Conservation (phyloP, 1,284 basidiomycete species). For the Ceratobasidium sp. region DNA sequence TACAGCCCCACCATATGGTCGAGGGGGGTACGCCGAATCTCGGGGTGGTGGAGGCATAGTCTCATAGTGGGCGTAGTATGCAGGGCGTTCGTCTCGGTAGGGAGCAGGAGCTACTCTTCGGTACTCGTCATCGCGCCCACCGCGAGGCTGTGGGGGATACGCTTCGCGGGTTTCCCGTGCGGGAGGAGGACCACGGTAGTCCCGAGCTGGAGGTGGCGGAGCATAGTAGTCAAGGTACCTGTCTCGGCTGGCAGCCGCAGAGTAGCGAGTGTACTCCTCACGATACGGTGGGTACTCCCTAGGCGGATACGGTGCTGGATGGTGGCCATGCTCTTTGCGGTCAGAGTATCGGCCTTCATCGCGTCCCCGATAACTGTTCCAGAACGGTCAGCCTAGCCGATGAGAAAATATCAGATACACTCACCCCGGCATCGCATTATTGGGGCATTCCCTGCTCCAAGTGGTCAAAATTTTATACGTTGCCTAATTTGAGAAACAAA, state of each 20-base stretch:
- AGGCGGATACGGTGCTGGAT: conserved; percentile 56
- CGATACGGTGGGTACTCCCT: conserved; percentile 55
- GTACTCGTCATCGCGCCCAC: conserved; percentile 22
- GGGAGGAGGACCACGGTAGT: conserved; percentile 59
- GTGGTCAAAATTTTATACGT: conserved; percentile 26
- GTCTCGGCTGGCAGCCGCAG: conserved; percentile 52
- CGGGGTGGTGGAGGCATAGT: conserved; percentile 23
- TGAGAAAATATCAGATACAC: conserved; percentile 36
- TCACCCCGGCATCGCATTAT: conserved; percentile 55
- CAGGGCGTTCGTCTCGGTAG: conserved; percentile 25
- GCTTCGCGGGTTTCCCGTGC: conserved; percentile 29
- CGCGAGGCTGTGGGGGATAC: conserved; percentile 26
- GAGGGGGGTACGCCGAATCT: conserved; percentile 15
- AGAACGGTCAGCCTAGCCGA: not conserved
- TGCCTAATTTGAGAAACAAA: conserved; percentile 50
- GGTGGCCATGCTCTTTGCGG: conserved; percentile 47
- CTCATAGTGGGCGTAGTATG: conserved; percentile 29
- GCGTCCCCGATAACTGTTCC: conserved; percentile 14
- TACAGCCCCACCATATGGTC: not conserved
- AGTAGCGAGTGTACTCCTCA: conserved; percentile 62
- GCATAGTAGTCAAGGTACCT: conserved; percentile 40
- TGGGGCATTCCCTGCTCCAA: conserved; percentile 71
- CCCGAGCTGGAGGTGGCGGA: conserved; percentile 44
- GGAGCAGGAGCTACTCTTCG: conserved; percentile 31
- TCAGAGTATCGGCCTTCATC: conserved; percentile 41